Conservation (phyloP, 306 rosid genomes). For the Casuarina equisetifolia region DNA sequence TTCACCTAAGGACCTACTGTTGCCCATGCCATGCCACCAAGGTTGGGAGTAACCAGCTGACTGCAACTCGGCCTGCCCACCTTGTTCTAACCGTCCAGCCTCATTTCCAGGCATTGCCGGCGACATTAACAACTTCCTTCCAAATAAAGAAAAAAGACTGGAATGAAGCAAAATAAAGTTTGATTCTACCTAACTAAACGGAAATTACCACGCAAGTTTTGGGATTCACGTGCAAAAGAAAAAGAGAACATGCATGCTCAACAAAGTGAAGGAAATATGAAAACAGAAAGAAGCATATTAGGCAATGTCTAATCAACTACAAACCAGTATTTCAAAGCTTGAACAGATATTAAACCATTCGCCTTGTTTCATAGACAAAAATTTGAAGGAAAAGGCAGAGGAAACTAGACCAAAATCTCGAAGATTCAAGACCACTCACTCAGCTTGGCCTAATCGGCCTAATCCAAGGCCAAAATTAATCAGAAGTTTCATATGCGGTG, state of each 20-base stretch:
- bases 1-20: conserved; percentile 23
- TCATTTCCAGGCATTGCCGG: conserved; percentile 61
- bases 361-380: background rate
- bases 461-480: conserved; percentile 12
- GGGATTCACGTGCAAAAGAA: conserved; percentile 3
- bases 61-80: conserved; percentile 41
- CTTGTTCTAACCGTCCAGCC: conserved; percentile 32
- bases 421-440: conserved; percentile 16
- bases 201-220: background rate
- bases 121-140: conserved; percentile 54
- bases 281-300: background rate
- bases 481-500: conserved; percentile 14
- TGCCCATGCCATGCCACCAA: conserved; percentile 61
- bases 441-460: conserved; percentile 10
- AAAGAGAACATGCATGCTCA: background rate
- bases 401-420: background rate
- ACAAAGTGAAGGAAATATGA: background rate
- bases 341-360: conserved; percentile 14
- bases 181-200: background rate
- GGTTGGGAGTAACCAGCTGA: conserved; percentile 51
- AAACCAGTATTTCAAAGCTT: conserved; percentile 10
- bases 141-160: conserved; percentile 4
- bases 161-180: conserved; percentile 2
- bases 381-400: conserved; percentile 1
- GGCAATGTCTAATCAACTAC: conserved; percentile 3